A percentile compares a stretch with the other conserved stretches of the same genome.
Conservation (phyloP, 163 green algal genomes). For the Trebouxia gelatinosa region DNA sequence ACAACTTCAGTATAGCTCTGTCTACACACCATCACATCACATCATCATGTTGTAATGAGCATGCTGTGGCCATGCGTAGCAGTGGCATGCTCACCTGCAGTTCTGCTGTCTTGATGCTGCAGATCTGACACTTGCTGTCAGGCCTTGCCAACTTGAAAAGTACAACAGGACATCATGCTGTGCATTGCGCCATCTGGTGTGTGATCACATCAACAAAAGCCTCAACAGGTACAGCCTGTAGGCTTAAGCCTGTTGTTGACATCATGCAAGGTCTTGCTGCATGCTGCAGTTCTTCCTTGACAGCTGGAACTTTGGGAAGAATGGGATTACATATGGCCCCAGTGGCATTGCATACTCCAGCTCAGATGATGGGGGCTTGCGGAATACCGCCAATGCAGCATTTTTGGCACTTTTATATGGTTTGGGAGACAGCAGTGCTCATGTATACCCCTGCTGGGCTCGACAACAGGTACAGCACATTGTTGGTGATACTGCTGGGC, state of each 20-base stretch:
- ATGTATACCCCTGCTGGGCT: slow-evolving; percentile 33
- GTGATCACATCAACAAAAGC: not conserved
- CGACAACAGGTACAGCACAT: slow-evolving; percentile 47
- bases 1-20: no score
- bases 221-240: not conserved
- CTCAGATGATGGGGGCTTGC: slow-evolving; percentile 32
- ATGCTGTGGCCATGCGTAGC: no score
- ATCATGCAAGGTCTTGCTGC: not conserved
- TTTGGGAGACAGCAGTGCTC: not conserved
- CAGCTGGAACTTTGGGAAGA: slow-evolving; percentile 30
- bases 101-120: no score
- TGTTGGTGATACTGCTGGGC: slow-evolving; percentile 31
- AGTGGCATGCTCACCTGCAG: no score
- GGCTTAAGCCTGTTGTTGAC: not conserved
- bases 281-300: slow-evolving; percentile 27
- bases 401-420: slow-evolving; percentile 36
- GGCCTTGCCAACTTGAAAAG: no score
- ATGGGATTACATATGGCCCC: slow-evolving; percentile 42
- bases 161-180: no score
- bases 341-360: slow-evolving; percentile 45
- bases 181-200: not conserved
- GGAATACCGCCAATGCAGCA: slow-evolving; percentile 46
- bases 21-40: no score
- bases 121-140: no score
- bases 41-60: no score